Evolutionary conservation across 225 moss, liverwort and hornwort species (phyloP).

Genomic region (Ulota crispa): DNA sequence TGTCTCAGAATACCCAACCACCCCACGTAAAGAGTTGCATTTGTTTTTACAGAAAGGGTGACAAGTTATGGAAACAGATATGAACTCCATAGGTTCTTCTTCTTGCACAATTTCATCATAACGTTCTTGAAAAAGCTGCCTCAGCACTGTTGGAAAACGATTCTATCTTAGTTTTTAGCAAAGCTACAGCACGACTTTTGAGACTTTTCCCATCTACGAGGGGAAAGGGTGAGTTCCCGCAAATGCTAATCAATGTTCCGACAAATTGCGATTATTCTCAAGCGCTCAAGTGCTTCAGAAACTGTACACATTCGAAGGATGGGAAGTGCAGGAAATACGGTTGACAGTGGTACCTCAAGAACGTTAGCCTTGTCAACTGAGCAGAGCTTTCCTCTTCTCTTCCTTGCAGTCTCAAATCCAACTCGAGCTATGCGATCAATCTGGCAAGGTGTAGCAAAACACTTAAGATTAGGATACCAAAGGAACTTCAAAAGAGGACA

Average conservation of each 20-base stretch:
- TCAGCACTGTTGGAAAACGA: neutral
- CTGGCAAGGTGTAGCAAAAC: slow-evolving; percentile 35
- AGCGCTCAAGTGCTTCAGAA: neutral
- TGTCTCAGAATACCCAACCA: slow-evolving; percentile 33
- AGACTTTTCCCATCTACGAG: neutral
- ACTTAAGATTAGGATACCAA: neutral
- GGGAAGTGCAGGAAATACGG: neutral
- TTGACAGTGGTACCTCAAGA: slow-evolving; percentile 62
- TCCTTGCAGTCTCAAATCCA: slow-evolving; percentile 94
- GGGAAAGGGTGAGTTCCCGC: neutral
- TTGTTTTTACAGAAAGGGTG: slow-evolving; percentile 23
- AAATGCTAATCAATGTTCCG: neutral
- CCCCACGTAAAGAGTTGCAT: slow-evolving; percentile 7
- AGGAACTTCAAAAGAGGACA: neutral
- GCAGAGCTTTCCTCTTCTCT: slow-evolving; percentile 78
- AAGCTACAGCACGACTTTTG: neutral
- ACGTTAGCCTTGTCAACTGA: slow-evolving; percentile 99
- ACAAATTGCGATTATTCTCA: neutral
- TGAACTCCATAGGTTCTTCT: neutral
- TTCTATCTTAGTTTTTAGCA: neutral
- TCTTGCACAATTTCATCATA: neutral
- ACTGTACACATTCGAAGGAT: neutral
- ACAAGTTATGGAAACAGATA: slow-evolving; percentile 1
- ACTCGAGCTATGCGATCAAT: slow-evolving; percentile 92
- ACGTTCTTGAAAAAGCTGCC: neutral